Evolutionary conservation across 2,329 filamentous ascomycete species (phyloP).

Genomic region (Trichophyton benhamiae): DNA sequence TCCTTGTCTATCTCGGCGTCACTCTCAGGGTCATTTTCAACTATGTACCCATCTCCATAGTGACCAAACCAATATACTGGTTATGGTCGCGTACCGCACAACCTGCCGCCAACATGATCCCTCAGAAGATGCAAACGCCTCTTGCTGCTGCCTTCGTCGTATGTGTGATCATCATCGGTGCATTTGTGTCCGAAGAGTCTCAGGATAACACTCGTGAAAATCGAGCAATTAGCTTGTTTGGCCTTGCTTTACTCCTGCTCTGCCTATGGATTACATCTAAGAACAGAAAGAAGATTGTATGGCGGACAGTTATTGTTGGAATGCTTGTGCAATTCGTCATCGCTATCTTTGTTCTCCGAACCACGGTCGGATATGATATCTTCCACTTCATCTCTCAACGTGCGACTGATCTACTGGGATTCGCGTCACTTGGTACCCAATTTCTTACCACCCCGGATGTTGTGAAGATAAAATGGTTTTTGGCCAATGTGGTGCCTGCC

Average conservation of each 20-base stretch:
- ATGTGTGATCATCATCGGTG: constrained; percentile 61
- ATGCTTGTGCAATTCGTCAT: constrained; percentile 83
- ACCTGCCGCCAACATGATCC: constrained; percentile 49
- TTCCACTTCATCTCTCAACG: constrained; percentile 77
- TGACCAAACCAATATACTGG: constrained; percentile 54
- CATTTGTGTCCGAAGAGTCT: constrained; percentile 59
- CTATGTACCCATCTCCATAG: constrained; percentile 55
- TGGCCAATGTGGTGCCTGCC: constrained; percentile 68
- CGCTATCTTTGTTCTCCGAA: constrained; percentile 76
- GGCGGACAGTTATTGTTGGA: constrained; percentile 75
- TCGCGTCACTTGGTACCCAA: constrained; percentile 56
- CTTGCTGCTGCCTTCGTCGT: constrained; percentile 53
- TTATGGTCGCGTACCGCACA: constrained; percentile 56
- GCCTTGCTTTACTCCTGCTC: constrained; percentile 58
- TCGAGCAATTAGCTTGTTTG: constrained; percentile 69
- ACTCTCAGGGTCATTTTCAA: constrained; percentile 62
- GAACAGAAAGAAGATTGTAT: constrained; percentile 48
- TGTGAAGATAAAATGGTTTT: constrained; percentile 47
- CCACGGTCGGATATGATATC: constrained; percentile 70
- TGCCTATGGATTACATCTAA: constrained; percentile 59
- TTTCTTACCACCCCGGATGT: constrained; percentile 52
- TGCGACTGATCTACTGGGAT: constrained; percentile 61
- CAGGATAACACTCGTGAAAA: constrained; percentile 67
- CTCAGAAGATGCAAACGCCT: constrained; percentile 52
- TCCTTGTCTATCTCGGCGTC: constrained; percentile 66